Evolutionary conservation across 768 basidiomycete genomes (phyloP), one percentile per base, ranked within the genome.

Genomic region (Collybia sordida): DNA sequence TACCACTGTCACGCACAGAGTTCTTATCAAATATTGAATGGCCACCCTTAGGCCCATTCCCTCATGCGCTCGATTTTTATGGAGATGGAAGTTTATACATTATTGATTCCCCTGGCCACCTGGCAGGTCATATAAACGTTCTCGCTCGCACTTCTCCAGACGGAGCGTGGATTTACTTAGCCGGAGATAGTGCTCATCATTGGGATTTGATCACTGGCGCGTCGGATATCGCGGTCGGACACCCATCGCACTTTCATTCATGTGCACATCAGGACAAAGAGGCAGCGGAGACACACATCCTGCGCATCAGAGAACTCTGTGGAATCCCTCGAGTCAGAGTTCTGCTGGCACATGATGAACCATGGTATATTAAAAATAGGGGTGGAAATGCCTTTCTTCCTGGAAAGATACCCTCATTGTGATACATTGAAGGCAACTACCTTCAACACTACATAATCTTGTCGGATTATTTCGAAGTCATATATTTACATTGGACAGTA

Each of bases 51-150:
- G 60, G 58, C 3, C 54, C 54, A 2, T 61, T 59, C 17, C 76
- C 78, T 23, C 71, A 60, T 21, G 75, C 78, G 4, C 56, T 75
- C 21, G 81, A 85, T 64, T 76, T 73, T 57, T 82, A 76, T 55
- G 72, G 72, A 18, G 83, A 86, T 52, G 83, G 82, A 6, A 80
- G 77, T 54, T 59, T 82, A 31, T 84, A 80, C 55, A 70, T 85
- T 52, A 59, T 85, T 51, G 78, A 85, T 55, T 73, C 81, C 2
- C 72, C 81, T 1, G 82, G 83, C 0, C 83, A 85, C 59, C 59
- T 81, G 24, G 62, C 66, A 1, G 83, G 84, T 0, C 82, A 85
- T 47, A 54, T 83, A 49, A 81, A 79, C 51, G 51, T 78, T 28
- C 72, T 83, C 9, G 79, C 70, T 6, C 80, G 83, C 42, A 82